Percentiles rank a stretch among this genome's conserved stretches.
These are phyloP conservation scores for Corylus americana DNA, from an alignment of 306 rosid species.

Conservation along the genomic window DNA sequence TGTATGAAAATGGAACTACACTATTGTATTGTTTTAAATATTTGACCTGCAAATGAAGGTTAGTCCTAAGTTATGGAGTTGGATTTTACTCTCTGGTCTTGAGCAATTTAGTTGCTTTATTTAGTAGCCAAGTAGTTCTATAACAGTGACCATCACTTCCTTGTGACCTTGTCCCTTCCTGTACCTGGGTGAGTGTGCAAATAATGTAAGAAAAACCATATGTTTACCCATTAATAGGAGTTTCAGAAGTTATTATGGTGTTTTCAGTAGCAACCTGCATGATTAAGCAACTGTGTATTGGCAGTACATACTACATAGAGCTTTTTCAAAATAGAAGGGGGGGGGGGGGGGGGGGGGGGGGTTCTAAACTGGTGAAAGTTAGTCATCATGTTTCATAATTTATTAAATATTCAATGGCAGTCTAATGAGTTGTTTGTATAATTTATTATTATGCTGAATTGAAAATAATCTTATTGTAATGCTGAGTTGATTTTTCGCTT, in stretches of 20 bases:
- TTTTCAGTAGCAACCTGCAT: background rate
- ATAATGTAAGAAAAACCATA: background rate
- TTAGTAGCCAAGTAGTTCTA: background rate
- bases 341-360: too few relatives aligned
- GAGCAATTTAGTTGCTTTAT: background rate
- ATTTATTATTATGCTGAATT: background rate
- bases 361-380: background rate
- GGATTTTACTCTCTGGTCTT: background rate
- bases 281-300: background rate
- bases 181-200: background rate
- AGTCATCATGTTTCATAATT: background rate
- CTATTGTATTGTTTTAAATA: background rate
- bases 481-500: constrained; percentile 2
- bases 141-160: background rate
- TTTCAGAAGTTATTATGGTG: background rate
- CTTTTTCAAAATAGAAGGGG: background rate
- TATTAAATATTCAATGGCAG: background rate
- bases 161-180: too few relatives aligned
- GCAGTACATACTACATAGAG: background rate
- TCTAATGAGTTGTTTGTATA: background rate
- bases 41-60: background rate
- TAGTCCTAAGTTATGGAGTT: background rate
- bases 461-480: background rate
- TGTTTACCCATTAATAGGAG: background rate
- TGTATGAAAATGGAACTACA: too few relatives aligned